Base-by-base conservation (phyloP, 2,329 filamentous ascomycete species). In the Fusarium armeniacum region DNA sequence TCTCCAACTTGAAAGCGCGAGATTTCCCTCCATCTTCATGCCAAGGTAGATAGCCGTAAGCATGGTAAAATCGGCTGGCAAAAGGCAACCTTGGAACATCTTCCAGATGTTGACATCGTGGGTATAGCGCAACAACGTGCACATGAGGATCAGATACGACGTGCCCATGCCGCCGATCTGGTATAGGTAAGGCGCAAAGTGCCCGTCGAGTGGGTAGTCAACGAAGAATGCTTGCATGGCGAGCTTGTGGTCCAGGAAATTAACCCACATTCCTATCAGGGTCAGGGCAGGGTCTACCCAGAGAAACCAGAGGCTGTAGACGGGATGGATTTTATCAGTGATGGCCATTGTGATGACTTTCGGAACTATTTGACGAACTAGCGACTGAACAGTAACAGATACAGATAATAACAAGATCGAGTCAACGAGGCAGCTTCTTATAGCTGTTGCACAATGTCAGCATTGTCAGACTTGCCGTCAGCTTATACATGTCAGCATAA, bases 241-340 rank as follows among this genome's bases (percentile, higher is more conserved):
- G 10, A 69, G 47, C 3, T 69, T 12, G 24, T 73, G 70, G 40
- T 70, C 55, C 35, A 73, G 46, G 16, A 74, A 24, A 22, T 70
- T 73, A 16, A 6, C 59, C 18, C 65, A 71, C 43, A 74, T 70
- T 3, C 72, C 72, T 1, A 35, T 7, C 10, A 69, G 8, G 5
- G 72, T 72, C 1, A 73, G 44, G 40, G 69, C 43, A 9, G 72
- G 72, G n/a, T 74, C 72, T 20, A 73, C 22, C 72, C 72, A 75
- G 38, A 71, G 43, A 51, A 74, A 74, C 62, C 58, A 73, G 10
- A 58, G 10, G 45, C 41, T 53, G 47, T 74, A 74, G 8, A 69
- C 33, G 6, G 64, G 63, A 22, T 72, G 70, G 4, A 73, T 61
- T 5, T 62, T 49, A 36, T 55, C 58, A 0, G 58, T 38, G 41